Conservation (phyloP, 768 basidiomycete species). For the Termitomyces sp. region DNA sequence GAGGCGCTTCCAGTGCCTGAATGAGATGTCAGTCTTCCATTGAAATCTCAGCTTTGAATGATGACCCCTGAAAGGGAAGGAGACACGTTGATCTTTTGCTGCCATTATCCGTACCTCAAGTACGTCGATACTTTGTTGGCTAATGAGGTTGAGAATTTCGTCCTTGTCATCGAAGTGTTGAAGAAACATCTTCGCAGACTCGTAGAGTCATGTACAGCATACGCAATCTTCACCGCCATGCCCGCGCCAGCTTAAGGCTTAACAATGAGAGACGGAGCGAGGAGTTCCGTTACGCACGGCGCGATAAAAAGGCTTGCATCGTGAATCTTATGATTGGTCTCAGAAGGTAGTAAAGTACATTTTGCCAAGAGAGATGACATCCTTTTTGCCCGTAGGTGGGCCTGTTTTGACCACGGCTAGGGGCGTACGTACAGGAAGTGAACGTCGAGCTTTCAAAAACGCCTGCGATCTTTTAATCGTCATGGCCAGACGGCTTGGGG, state of each 20-base stretch:
- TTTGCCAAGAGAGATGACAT: slow-evolving; percentile 89
- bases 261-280: slow-evolving; percentile 46
- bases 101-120: slow-evolving; percentile 59
- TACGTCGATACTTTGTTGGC: slow-evolving; percentile 91
- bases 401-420: slow-evolving; percentile 94
- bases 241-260: slow-evolving; percentile 94
- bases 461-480: slow-evolving; percentile 90
- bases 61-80: slow-evolving; percentile 53
- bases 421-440: slow-evolving; percentile 87
- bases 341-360: slow-evolving; percentile 60
- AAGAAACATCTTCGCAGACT: slow-evolving; percentile 92
- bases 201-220: slow-evolving; percentile 93
- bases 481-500: slow-evolving; percentile 98
- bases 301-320: slow-evolving; percentile 47
- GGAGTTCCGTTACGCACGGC: background rate
- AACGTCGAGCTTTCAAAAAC: slow-evolving; percentile 93
- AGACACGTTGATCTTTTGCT: background rate
- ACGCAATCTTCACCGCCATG: slow-evolving; percentile 98
- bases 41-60: slow-evolving; percentile 85
- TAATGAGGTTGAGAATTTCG: slow-evolving; percentile 86
- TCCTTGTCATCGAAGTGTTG: slow-evolving; percentile 97
- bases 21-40: slow-evolving; percentile 94
- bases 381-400: slow-evolving; percentile 81
- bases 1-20: slow-evolving; percentile 68
- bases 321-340: slow-evolving; percentile 91